Percentiles rank a stretch among this genome's conserved stretches.
These are phyloP conservation scores for Beauveria varroae DNA, from an alignment of 2,329 filamentous ascomycete species.

Conservation along the genomic window DNA sequence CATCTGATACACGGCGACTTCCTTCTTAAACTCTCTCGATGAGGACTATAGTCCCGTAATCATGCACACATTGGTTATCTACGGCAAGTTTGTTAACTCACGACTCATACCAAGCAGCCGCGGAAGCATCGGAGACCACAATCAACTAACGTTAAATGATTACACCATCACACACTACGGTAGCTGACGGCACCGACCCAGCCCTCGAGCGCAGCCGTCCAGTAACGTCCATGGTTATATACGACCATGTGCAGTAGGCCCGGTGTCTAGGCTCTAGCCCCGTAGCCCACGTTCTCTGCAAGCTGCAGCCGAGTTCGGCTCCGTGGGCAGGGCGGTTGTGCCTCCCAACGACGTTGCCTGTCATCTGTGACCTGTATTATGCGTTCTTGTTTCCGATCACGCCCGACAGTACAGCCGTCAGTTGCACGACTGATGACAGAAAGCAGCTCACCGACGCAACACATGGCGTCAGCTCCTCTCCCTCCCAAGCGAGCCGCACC, in stretches of 20 bases:
- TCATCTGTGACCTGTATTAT: background rate
- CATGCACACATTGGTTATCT: no score
- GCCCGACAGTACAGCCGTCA: no score
- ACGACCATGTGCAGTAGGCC: background rate
- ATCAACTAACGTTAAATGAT: background rate
- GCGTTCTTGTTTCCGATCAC: background rate
- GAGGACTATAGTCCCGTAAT: no score
- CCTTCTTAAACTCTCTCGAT: no score
- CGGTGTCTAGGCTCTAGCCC: background rate
- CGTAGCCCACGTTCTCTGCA: background rate
- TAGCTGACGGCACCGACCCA: constrained; percentile 1
- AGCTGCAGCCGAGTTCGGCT: constrained; percentile 3
- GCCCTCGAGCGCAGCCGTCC: background rate
- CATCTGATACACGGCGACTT: background rate
- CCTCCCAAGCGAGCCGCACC: background rate
- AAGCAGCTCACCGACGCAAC: constrained; percentile 1
- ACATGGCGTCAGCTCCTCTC: background rate
- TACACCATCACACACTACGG: no score
- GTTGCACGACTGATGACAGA: background rate
- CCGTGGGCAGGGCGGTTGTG: background rate
- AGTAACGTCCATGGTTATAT: background rate
- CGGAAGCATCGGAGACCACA: background rate
- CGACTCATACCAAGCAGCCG: background rate
- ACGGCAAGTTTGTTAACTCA: no score
- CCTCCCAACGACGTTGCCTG: no score